A percentile compares a stretch with the other conserved stretches of the same genome.
Conservation (phyloP, 495 filamentous ascomycete species). For the Penicillium coprophilum region DNA sequence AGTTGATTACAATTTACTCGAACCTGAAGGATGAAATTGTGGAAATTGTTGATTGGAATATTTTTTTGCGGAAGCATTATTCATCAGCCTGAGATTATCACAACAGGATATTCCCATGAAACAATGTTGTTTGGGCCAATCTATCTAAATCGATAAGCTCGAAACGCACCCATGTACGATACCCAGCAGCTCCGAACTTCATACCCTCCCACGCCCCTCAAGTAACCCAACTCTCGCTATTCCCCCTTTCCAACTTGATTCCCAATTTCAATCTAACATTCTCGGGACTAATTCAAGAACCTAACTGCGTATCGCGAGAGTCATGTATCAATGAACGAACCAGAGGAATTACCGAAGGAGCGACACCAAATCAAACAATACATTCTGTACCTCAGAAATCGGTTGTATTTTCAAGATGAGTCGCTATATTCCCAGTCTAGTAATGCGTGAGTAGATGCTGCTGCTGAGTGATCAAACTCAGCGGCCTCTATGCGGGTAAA, state of each 20-base stretch:
- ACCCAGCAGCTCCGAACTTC: neutral
- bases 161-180: too few relatives aligned
- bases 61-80: neutral
- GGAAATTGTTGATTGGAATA: neutral
- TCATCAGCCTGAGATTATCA: neutral
- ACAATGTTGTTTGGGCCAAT: neutral
- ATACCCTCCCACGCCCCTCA: neutral
- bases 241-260: constrained; percentile 4
- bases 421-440: neutral
- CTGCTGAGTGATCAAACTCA: neutral
- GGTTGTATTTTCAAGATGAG: neutral
- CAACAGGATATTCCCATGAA: neutral
- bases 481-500: constrained; percentile 7
- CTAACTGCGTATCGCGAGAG: neutral
- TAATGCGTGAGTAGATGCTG: neutral
- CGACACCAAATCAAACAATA: neutral
- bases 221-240: neutral
- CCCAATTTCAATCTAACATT: neutral
- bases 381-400: neutral
- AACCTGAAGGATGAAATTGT: neutral
- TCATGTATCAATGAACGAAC: neutral
- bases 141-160: neutral
- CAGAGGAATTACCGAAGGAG: neutral
- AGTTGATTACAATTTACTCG: neutral
- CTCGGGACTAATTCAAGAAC: neutral